Conservation (phyloP, 805 yeast species). For the Teunomyces aglyptinius region DNA sequence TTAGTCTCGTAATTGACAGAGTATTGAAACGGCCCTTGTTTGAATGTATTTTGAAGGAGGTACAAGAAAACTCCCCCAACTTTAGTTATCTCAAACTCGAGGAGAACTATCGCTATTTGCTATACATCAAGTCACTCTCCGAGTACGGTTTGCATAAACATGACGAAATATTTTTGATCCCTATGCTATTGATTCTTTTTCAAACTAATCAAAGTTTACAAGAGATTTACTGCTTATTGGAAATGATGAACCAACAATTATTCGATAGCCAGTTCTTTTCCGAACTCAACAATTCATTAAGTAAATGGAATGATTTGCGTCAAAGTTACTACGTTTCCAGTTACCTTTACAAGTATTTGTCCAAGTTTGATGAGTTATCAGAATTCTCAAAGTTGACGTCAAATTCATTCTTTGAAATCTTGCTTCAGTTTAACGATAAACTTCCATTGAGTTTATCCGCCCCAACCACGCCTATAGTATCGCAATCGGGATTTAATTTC, state of each 20-base stretch:
- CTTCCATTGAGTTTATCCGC: conserved; percentile 44
- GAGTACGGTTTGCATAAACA: conserved; percentile 37
- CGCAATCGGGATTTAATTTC: conserved; percentile 1
- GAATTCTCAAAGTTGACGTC: conserved; percentile 36
- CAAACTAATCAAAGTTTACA: conserved; percentile 19
- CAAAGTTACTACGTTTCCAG: conserved; percentile 17
- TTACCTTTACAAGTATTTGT: conserved; percentile 20
- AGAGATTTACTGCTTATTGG: conserved; percentile 30
- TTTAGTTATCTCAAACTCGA: conserved; percentile 16
- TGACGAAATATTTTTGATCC: conserved; percentile 41
- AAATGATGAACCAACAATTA: conserved; percentile 31
- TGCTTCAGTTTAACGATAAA: conserved; percentile 39
- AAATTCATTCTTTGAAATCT: conserved; percentile 30
- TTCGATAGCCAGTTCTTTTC: conserved; percentile 27
- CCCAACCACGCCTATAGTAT: conserved; percentile 39
- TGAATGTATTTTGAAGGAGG: conserved; percentile 19
- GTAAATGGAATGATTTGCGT: conserved; percentile 25
- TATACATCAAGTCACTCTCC: conserved; percentile 38
- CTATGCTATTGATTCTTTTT: conserved; percentile 32
- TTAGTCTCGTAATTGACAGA: conserved; percentile 22
- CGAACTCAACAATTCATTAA: conserved; percentile 25
- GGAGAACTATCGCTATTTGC: conserved; percentile 27
- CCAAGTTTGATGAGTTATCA: conserved; percentile 19
- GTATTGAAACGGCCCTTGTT: conserved; percentile 32
- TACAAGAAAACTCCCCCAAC: background rate